These are phyloP conservation scores for Chalciporus chontae DNA, from an alignment of 768 basidiomycete genomes.

Conservation along the genomic window DNA sequence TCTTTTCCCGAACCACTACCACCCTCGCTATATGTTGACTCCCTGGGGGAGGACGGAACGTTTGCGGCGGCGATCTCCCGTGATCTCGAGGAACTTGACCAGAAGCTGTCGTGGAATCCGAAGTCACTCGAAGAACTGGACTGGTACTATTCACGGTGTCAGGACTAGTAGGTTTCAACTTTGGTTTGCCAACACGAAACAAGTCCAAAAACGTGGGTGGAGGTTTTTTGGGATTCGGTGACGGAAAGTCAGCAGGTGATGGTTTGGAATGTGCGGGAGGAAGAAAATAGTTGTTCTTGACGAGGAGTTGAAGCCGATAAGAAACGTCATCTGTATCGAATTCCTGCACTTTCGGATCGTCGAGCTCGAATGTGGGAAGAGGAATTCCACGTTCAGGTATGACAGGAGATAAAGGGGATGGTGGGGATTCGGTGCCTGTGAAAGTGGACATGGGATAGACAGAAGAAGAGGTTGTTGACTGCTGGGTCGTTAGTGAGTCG, in stretches of 20 bases:
- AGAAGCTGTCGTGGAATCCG: constrained; percentile 56
- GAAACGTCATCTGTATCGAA: constrained; percentile 77
- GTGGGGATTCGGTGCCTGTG: constrained; percentile 59
- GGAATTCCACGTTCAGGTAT: constrained; percentile 40
- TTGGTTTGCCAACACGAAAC: constrained; percentile 66
- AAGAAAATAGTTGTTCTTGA: constrained; percentile 86
- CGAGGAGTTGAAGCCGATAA: constrained; percentile 77
- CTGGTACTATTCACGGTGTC: constrained; percentile 34
- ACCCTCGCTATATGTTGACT: constrained; percentile 54
- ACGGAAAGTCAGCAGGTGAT: constrained; percentile 59
- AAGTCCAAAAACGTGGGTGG: constrained; percentile 60
- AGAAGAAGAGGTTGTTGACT: constrained; percentile 70
- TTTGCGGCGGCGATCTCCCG: constrained; percentile 37
- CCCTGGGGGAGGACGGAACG: constrained; percentile 28
- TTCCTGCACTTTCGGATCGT: constrained; percentile 46
- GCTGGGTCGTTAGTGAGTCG: constrained; percentile 54
- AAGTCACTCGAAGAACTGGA: constrained; percentile 60
- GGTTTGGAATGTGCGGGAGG: constrained; percentile 87
- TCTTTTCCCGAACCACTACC: constrained; percentile 79
- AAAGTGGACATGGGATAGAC: constrained; percentile 74
- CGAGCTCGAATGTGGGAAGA: constrained; percentile 46
- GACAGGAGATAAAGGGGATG: constrained; percentile 58
- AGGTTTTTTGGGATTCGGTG: constrained; percentile 42
- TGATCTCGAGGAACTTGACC: constrained; percentile 37
- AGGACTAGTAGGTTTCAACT: constrained; percentile 59